Conservation (phyloP, 2,329 filamentous ascomycete genomes). For the Colletotrichum plurivorum region DNA sequence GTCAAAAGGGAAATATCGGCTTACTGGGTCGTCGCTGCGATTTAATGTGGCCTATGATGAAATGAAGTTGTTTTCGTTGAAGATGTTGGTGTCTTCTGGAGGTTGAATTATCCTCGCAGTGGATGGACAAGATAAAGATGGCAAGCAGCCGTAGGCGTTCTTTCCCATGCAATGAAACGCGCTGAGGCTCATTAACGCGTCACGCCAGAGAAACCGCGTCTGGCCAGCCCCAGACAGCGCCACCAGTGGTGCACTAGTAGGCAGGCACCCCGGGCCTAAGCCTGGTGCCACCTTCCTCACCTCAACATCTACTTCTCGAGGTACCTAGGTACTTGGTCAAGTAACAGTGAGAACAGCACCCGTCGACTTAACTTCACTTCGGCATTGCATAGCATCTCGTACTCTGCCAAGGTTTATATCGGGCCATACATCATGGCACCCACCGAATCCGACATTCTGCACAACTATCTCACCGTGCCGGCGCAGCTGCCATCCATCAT, state of each 20-base stretch:
- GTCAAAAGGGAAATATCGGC: not conserved
- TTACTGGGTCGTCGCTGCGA: not conserved
- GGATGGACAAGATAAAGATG: slow-evolving; percentile 27
- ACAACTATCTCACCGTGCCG: slow-evolving; percentile 83
- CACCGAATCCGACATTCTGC: slow-evolving; percentile 81
- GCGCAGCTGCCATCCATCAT: slow-evolving; percentile 81
- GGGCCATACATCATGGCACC: slow-evolving; percentile 71
- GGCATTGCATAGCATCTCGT: not conserved
- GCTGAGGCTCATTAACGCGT: slow-evolving; percentile 40
- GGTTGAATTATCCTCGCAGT: not conserved
- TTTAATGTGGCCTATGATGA: not conserved
- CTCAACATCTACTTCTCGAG: not conserved
- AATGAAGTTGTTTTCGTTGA: not conserved
- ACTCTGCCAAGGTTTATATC: not conserved
- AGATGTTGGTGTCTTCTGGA: not conserved
- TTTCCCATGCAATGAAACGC: slow-evolving; percentile 33
- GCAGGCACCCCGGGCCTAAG: not conserved
- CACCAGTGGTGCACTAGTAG: not conserved
- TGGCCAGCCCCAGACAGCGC: slow-evolving; percentile 10
- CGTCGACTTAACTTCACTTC: not conserved
- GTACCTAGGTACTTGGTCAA: not conserved
- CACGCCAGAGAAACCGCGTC: slow-evolving; percentile 31
- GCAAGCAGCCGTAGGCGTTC: slow-evolving; percentile 11
- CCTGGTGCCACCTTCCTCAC: slow-evolving; percentile 3
- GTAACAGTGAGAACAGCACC: not conserved